Conservation (phyloP, 768 basidiomycete genomes). For the Coprinopsis marcescibilis region DNA sequence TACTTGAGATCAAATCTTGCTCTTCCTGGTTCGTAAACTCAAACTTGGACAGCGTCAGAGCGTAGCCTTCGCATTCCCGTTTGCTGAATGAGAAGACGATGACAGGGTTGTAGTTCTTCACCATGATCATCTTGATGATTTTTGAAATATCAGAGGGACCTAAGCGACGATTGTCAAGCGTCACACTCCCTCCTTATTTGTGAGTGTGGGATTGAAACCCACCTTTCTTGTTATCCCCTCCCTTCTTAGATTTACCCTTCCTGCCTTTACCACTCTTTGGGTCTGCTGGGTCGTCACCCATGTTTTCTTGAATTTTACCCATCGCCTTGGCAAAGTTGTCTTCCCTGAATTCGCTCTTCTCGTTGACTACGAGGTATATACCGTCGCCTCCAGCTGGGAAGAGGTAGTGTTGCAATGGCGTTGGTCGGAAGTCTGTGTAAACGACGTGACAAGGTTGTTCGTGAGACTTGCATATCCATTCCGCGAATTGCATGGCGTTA, state of each 20-base stretch:
- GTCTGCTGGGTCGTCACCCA: conserved; percentile 91
- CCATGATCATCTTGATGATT: conserved; percentile 98
- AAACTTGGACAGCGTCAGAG: conserved; percentile 87
- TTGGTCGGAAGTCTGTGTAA: conserved; percentile 98
- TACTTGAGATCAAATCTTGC: conserved; percentile 76
- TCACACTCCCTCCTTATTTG: no score
- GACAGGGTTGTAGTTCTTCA: conserved; percentile 95
- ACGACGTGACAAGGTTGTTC: conserved; percentile 99
- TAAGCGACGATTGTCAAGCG: conserved; percentile 21
- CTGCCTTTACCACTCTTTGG: conserved; percentile 76
- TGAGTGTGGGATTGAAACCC: no score
- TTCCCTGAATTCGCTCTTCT: conserved; percentile 94
- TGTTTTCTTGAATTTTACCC: conserved; percentile 80
- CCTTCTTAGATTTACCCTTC: conserved; percentile 92
- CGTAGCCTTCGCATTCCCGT: conserved; percentile 92
- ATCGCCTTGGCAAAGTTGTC: conserved; percentile 98
- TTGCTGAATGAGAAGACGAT: conserved; percentile 99
- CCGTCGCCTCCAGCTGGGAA: conserved; percentile 97
- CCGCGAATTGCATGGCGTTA: conserved; percentile 98
- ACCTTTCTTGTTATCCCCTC: conserved; percentile 90
- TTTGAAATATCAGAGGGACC: conserved; percentile 93
- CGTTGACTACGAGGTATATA: conserved; percentile 97
- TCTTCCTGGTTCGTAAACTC: conserved; percentile 94
- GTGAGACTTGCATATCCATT: conserved; percentile 97
- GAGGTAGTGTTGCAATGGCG: conserved; percentile 95